These are phyloP conservation scores for Chlorella sp. DNA, from an alignment of 139 green algal species.

Conservation along the genomic window DNA sequence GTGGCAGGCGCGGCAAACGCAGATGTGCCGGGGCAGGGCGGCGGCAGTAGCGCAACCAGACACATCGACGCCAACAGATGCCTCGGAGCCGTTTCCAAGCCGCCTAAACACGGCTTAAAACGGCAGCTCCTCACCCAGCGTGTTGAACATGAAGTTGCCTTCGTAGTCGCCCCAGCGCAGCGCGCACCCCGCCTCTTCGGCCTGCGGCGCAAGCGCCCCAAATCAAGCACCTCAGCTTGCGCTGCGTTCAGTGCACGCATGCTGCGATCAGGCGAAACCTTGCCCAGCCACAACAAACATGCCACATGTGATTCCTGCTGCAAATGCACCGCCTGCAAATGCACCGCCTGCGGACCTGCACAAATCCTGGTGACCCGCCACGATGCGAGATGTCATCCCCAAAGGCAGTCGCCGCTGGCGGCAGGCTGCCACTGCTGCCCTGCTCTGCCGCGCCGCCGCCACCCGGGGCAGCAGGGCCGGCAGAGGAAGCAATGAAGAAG, in stretches of 20 bases:
- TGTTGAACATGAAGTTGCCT: constrained; percentile 51
- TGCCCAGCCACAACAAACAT: not conserved
- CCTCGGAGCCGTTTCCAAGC: not conserved
- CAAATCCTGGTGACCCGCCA: constrained; percentile 40
- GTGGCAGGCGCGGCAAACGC: no score
- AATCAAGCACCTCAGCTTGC: no score
- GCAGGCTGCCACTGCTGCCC: not conserved
- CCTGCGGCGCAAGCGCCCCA: not conserved
- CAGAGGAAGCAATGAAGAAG: constrained; percentile 11
- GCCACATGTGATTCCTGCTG: not conserved
- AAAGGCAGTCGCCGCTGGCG: not conserved
- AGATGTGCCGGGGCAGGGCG: no score
- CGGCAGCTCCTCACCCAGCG: constrained; percentile 9
- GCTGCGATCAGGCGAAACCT: not conserved
- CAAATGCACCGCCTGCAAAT: no score
- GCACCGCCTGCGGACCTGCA: not conserved
- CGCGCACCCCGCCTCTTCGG: not conserved
- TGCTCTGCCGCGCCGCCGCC: not conserved
- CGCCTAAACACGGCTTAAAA: not conserved
- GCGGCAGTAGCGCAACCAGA: no score
- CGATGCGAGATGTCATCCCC: constrained; percentile 42
- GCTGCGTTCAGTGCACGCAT: not conserved
- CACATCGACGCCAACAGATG: no score
- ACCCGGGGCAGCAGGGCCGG: not conserved
- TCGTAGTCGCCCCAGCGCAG: constrained; percentile 47